Conservation (phyloP, 129 eudicot species). For the Kitagawia praeruptora region DNA sequence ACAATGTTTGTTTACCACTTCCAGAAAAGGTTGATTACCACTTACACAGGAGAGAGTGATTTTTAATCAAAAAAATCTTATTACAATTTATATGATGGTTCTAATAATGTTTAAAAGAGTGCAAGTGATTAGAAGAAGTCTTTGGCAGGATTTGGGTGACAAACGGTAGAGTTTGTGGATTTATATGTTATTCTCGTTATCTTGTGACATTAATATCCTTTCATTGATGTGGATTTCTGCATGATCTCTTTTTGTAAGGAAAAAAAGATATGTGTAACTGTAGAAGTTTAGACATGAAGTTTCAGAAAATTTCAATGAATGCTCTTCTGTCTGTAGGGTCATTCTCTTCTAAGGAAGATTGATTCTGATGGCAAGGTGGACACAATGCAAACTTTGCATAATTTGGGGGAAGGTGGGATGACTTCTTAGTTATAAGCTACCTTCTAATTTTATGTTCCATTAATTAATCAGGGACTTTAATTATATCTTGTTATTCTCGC, state of each 20-base stretch:
- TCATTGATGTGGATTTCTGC: not conserved
- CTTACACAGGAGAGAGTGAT: not conserved
- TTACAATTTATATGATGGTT: not conserved
- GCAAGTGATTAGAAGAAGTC: not conserved
- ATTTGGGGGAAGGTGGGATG: conserved; percentile 59
- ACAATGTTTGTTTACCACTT: not conserved
- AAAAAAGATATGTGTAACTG: not conserved
- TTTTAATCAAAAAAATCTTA: not conserved
- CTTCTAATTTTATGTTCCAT: not conserved
- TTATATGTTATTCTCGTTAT: not conserved
- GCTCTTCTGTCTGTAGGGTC: conserved; percentile 46
- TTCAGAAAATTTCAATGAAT: conserved; percentile 7
- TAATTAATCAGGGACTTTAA: not conserved
- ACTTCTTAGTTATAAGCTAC: not conserved
- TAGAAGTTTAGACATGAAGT: not conserved
- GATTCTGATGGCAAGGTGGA: conserved; percentile 76
- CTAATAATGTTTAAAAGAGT: not conserved
- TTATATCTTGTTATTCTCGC: conserved; percentile 12
- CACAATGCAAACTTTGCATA: conserved; percentile 73
- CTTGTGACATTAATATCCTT: not conserved
- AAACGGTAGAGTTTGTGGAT: not conserved
- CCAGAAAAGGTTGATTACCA: not conserved
- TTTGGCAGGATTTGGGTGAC: not conserved
- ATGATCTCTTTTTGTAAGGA: not conserved
- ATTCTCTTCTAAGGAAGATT: conserved; percentile 72